Percentiles rank a stretch among this genome's conserved stretches.
Evolutionary conservation across 306 rosid genomes (phyloP).

Genomic region (Cucurbita pepo): DNA sequence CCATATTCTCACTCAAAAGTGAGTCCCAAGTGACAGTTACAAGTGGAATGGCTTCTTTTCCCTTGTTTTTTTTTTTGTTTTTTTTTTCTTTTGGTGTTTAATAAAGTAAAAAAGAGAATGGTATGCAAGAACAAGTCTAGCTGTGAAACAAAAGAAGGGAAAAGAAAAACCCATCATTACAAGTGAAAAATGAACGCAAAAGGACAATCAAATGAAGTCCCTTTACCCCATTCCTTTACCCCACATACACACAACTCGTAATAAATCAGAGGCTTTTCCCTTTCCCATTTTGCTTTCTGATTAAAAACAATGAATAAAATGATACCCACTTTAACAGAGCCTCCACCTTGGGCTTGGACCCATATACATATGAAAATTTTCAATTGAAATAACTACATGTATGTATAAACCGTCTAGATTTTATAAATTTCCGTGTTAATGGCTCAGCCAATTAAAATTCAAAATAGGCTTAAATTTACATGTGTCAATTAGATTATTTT

Average conservation of each 20-base stretch:
- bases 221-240: constrained; percentile 58
- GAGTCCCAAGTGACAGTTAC: constrained; percentile 7
- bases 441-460: no score
- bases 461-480: no score
- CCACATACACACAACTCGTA: constrained; percentile 41
- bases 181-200: constrained; percentile 49
- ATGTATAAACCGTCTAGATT: no score
- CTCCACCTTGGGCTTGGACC: constrained; percentile 53
- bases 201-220: constrained; percentile 45
- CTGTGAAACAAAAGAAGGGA: constrained; percentile 15
- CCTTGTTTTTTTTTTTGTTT: background rate
- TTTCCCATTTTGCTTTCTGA: constrained; percentile 14
- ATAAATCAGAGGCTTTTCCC: constrained; percentile 43
- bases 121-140: constrained; percentile 24
- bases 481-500: no score
- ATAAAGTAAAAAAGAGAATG: constrained; percentile 1
- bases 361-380: constrained; percentile 25
- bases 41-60: constrained; percentile 4
- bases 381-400: background rate
- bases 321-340: constrained; percentile 66
- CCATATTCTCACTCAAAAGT: constrained; percentile 16
- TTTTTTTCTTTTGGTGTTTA: background rate
- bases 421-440: no score
- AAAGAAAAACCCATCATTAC: constrained; percentile 45
- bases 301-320: constrained; percentile 24